Percentiles rank a stretch among this genome's conserved stretches.
Evolutionary conservation across 805 yeast species (phyloP).

Genomic region (Starmera pachycereana): DNA sequence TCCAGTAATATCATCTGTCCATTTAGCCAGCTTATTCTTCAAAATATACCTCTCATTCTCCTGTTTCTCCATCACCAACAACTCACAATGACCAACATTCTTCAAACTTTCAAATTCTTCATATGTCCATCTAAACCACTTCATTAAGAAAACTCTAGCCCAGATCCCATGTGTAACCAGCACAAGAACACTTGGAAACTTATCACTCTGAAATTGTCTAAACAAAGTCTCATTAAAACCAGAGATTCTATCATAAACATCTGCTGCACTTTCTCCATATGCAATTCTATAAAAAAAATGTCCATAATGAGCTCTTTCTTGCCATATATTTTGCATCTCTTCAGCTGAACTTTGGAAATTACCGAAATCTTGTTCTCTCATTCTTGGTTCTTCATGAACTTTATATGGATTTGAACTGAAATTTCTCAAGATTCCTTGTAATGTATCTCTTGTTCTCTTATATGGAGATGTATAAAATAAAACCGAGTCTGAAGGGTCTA

Average conservation of each 20-base stretch:
- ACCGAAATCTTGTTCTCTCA: slow-evolving; percentile 94
- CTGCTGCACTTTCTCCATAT: slow-evolving; percentile 93
- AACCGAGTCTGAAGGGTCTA: slow-evolving; percentile 43
- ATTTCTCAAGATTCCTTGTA: slow-evolving; percentile 49
- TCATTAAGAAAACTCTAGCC: slow-evolving; percentile 87
- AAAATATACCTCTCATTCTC: slow-evolving; percentile 43
- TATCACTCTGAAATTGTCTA: slow-evolving; percentile 60
- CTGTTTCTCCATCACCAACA: slow-evolving; percentile 62
- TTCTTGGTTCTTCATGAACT: slow-evolving; percentile 78
- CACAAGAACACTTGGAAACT: slow-evolving; percentile 73
- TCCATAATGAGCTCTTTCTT: slow-evolving; percentile 80
- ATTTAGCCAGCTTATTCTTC: slow-evolving; percentile 53
- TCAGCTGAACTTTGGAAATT: slow-evolving; percentile 73
- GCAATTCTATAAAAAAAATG: slow-evolving; percentile 85
- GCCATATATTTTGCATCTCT: slow-evolving; percentile 76
- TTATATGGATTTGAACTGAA: slow-evolving; percentile 33
- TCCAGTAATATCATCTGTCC: slow-evolving; percentile 39
- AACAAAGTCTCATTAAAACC: slow-evolving; percentile 82
- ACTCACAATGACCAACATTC: slow-evolving; percentile 79
- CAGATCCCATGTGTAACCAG: slow-evolving; percentile 91
- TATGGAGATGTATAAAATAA: slow-evolving; percentile 85
- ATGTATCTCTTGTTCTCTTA: slow-evolving; percentile 72
- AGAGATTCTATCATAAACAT: slow-evolving; percentile 84
- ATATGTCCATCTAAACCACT: slow-evolving; percentile 91
- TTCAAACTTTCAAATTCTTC: slow-evolving; percentile 78